Base-by-base conservation (phyloP, 202 grass and related monocot species). In the Miscanthus sacchariflorus region DNA sequence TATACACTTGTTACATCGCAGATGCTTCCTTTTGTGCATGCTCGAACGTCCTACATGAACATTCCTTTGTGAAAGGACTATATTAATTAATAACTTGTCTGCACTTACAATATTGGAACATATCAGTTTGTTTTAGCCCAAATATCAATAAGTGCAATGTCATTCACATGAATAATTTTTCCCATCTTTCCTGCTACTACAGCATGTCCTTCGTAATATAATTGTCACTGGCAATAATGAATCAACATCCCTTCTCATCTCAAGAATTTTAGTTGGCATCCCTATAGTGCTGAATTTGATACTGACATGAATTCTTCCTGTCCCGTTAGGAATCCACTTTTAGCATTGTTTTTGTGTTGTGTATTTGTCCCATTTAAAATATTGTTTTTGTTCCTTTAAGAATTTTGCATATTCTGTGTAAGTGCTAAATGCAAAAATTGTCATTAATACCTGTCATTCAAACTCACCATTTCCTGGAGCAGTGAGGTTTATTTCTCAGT, bases 21-120 rank as follows among this genome's bases (percentile, higher is more conserved):
- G 24, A 23, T 56, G 36, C 15, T n/a, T 86, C 13, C 52, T 42
- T 71, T 39, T 43, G 33, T 77, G 35, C 33, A 65, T 46, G 18
- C 19, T 15, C 1, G 2, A 9, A 38, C 13, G 1, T 67, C 33
- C 43, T 83, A 39, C 35, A 81, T 3, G 12, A 35, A 38, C 35
- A 13, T 36, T 81, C 33, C 48, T 28, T 76, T 91, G 14, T 15
- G 5, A 72, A 81, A 78, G 18, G 33, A 44, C 24, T 73, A 30
- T 68, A 19, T 15, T 24, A 1, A 6, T 71, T 49, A 18, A 61
- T 49, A 18, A 61, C 40, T 85, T 81, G 6, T 83, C 2, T 68
- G 65, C 14, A 78, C 35, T 67, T 50, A 4, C 69, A 70, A 72
- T 38, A 14, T 64, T 40, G 52, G 18, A 49, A 83, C n/a, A 7